Base-by-base conservation (phyloP, 1,284 basidiomycete genomes). In the Heterobasidion occidentale region DNA sequence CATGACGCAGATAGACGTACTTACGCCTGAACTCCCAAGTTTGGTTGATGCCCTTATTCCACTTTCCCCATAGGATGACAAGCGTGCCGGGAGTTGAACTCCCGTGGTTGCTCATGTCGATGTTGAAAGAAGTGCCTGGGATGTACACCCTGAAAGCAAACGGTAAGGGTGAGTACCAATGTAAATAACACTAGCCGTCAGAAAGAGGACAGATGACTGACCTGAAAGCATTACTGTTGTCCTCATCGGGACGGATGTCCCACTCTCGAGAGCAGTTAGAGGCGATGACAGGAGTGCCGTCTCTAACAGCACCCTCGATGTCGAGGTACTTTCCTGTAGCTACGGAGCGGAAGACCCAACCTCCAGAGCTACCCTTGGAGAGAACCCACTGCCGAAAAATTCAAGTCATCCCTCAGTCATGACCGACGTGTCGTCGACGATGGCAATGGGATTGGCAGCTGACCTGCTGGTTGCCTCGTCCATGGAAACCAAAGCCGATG, bases 11-110 rank as follows among this genome's bases (percentile, higher is more conserved):
- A 27, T 27, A 27, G 27, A 27, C 27, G 3, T 27, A 27, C 27
- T 27, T 27, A 17, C 46, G 52, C 51, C 60, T 50, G 53, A 65
- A 15, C 49, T 52, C 61, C 72, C 72, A 74, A 3, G 65, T 56
- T 60, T 74, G 72, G 36, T 72, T 69, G 14, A 62, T 9, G 0
- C 63, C 71, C 0, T 60, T 57, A 3, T 48, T 11, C 46, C 12
- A 15, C 14, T 11, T 48, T 14, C 17, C 12, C 14, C 12, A 48
- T 9, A 48, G 46, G 12, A 11, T 8, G 46, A 48, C 17, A 7
- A 17, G 46, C 9, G 46, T 48, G 2, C 46, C 46, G 27, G 46
- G 27, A 11, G 12, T 19, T 3, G 14, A 11, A 3, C 27, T 48
- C 11, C 46, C 46, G 27, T 17, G 46, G 12, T 19, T 17, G 27